Conservation (phyloP, 306 rosid genomes). For the Rosa rugosa region DNA sequence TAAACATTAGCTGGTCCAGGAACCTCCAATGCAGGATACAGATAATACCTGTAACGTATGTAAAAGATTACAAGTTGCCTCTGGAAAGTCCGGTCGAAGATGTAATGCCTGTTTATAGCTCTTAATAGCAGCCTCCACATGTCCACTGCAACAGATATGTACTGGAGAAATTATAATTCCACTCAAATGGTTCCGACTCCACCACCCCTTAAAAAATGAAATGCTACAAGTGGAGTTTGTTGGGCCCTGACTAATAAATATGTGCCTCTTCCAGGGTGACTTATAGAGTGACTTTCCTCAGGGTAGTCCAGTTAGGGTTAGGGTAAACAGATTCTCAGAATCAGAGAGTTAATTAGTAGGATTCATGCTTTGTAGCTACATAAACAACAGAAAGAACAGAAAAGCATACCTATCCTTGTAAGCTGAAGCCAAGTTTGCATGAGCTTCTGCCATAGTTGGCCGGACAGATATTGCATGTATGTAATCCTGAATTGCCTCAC, state of each 20-base stretch:
- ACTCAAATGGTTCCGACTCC: background rate
- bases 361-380: background rate
- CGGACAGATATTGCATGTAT: slow-evolving; percentile 70
- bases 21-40: background rate
- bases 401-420: slow-evolving; percentile 81
- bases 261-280: background rate
- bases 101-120: slow-evolving; percentile 82
- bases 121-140: slow-evolving; percentile 84
- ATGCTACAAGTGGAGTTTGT: background rate
- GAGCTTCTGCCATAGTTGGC: slow-evolving; percentile 98
- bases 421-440: slow-evolving; percentile 98
- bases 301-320: background rate
- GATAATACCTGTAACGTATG: slow-evolving; percentile 85
- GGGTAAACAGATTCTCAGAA: background rate
- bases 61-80: slow-evolving; percentile 97
- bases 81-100: slow-evolving; percentile 91
- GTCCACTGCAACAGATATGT: slow-evolving; percentile 63
- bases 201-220: background rate
- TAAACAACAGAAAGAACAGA: background rate
- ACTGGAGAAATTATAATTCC: background rate
- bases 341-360: background rate
- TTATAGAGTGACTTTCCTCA: background rate
- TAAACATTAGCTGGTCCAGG: background rate
- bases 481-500: slow-evolving; percentile 94
- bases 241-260: background rate